These are phyloP conservation scores for Podospora pseudocomata DNA, from an alignment of 495 filamentous ascomycete species.

Conservation along the genomic window DNA sequence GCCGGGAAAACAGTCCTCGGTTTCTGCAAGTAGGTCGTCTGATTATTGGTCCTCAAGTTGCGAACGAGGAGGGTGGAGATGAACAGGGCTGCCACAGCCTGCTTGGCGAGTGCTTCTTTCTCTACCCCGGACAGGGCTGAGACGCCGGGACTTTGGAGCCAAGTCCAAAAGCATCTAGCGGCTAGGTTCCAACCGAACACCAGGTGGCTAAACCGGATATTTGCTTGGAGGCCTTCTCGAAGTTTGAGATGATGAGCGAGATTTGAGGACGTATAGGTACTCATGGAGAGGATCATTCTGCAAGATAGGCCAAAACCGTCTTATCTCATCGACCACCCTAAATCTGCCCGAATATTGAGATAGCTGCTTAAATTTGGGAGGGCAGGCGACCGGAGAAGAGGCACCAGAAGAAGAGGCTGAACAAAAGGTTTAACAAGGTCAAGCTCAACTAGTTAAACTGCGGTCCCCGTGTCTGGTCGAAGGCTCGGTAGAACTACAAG, in stretches of 20 bases:
- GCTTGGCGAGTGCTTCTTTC: not conserved
- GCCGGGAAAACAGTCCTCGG: not conserved
- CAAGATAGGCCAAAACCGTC: too few species aligned
- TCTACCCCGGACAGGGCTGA: constrained; percentile 3
- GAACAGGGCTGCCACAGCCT: not conserved
- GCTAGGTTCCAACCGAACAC: not conserved
- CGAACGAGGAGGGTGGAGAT: not conserved
- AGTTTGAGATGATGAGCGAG: not conserved
- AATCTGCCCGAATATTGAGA: too few species aligned
- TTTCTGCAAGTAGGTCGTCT: not conserved
- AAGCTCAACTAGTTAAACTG: too few species aligned
- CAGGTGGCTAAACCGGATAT: not conserved
- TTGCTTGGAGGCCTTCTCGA: not conserved
- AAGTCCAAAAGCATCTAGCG: not conserved
- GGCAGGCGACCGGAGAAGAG: too few species aligned
- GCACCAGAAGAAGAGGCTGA: too few species aligned
- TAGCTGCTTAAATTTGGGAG: too few species aligned
- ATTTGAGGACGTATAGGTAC: not conserved
- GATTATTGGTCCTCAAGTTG: not conserved
- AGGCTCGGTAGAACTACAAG: too few species aligned
- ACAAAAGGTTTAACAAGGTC: too few species aligned
- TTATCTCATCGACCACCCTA: too few species aligned
- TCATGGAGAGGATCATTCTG: too few species aligned
- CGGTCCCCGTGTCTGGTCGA: too few species aligned
- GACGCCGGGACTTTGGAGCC: not conserved